Evolutionary conservation across 148 eudicot species (phyloP), one percentile per base, ranked within the genome.

Genomic region (Vaccinium myrtillus): DNA sequence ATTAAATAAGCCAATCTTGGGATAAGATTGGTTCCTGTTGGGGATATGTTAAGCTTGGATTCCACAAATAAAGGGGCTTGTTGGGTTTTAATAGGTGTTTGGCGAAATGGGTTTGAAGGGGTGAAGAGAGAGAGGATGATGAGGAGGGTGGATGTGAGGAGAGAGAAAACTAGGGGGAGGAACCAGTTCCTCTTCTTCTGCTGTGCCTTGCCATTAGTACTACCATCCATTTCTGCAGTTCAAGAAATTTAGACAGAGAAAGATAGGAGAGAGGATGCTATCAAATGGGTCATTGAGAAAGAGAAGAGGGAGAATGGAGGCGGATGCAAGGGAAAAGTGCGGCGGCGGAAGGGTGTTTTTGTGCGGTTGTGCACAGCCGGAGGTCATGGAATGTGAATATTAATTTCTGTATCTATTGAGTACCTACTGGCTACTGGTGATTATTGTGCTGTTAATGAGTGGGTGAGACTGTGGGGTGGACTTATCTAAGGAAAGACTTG

Each of bases 1-100:
- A 93, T 89, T 85, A 93, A 87, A 67, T 94, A 94, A 6, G 98
- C 98, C 58, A 94, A 77, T 71, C 86, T 92, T 4, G 97, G 97
- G 3, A 92, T 70, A 12, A 86, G 82, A 55, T 48, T 84, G 53
- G 83, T 81, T 1, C 79, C 54, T 8, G 90, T 80, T 6, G 92
- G 88, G 65, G 90, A 86, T 27, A 87, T 67, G 4, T 80, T 89
- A 14, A 94, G 77, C 48, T 90, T 91, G 71, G 95, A 92, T 85
- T 94, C 97, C 0, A 94, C 94, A 86, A 94, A 94, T 32, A 82
- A 30, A 50, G 94, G 90, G 87, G 80, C 67, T 85, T 83, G 53
- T 23, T 49, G 75, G 43, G 75, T 49, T 16, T 80, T 86, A 32
- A 86, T 50, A 75, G 79, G 84, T n/a, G 85, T 78, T 23, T 78